Evolutionary conservation across 1,284 basidiomycete species (phyloP).

Genomic region (Phellinidium pouzarii): DNA sequence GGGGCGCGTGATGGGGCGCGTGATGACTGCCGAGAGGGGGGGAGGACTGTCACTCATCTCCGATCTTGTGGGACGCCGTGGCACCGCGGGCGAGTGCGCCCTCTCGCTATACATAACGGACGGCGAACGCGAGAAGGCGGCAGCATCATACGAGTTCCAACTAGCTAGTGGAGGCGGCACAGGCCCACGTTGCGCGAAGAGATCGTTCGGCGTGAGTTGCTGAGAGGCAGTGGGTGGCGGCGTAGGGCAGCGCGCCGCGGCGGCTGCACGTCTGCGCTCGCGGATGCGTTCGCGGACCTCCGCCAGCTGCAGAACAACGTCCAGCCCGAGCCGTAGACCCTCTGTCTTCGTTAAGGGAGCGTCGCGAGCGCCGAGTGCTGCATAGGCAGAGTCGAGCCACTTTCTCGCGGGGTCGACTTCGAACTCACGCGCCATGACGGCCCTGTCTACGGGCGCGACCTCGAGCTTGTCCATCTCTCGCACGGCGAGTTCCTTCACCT

Average conservation of each 20-base stretch:
- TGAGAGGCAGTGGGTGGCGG: neutral
- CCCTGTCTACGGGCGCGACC: constrained; percentile 54
- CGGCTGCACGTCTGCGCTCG: constrained; percentile 2
- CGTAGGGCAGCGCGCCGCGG: neutral
- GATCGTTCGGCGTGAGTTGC: neutral
- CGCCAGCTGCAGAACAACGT: constrained; percentile 52
- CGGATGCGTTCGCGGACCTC: constrained; percentile 33
- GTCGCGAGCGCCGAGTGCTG: constrained; percentile 44
- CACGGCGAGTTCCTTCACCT: constrained; percentile 37
- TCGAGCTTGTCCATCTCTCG: constrained; percentile 55
- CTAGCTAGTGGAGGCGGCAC: neutral
- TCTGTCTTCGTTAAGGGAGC: constrained; percentile 51
- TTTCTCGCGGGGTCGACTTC: constrained; percentile 43
- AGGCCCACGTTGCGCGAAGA: neutral
- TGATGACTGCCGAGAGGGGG: no score
- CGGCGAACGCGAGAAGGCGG: neutral
- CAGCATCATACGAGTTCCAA: neutral
- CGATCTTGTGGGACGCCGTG: no score
- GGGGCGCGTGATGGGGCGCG: no score
- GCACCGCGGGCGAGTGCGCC: neutral
- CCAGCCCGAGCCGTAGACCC: constrained; percentile 49
- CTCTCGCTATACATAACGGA: neutral
- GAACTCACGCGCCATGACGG: constrained; percentile 49
- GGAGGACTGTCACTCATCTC: no score
- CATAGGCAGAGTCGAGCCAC: constrained; percentile 28